These are phyloP conservation scores for Myriosclerotinia curreyana DNA, from an alignment of 2,329 filamentous ascomycete species.

Conservation along the genomic window DNA sequence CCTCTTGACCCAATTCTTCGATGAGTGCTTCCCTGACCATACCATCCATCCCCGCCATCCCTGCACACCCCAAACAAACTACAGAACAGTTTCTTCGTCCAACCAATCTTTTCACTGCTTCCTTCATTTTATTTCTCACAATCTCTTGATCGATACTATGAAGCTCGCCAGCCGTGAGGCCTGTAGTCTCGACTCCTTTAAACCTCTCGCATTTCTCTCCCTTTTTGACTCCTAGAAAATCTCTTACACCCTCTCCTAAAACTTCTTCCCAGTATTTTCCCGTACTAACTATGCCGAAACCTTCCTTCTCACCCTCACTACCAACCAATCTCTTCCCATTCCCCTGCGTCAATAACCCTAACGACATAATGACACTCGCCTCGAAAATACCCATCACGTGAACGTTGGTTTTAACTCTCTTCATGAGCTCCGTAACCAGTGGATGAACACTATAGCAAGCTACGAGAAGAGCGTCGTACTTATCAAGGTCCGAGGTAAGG, in stretches of 20 bases:
- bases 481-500: conserved; percentile 44
- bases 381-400: conserved; percentile 84
- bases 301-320: conserved; percentile 33
- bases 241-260: conserved; percentile 60
- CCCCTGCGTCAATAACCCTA: conserved; percentile 41
- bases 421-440: conserved; percentile 61
- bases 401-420: conserved; percentile 39
- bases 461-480: conserved; percentile 74
- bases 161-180: conserved; percentile 74
- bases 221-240: conserved; percentile 54
- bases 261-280: conserved; percentile 79
- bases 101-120: conserved; percentile 67
- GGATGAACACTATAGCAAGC: conserved; percentile 88
- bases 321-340: conserved; percentile 23
- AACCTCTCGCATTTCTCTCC: conserved; percentile 48
- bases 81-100: conserved; percentile 55
- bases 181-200: conserved; percentile 78
- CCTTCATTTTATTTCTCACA: conserved; percentile 62
- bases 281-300: conserved; percentile 87
- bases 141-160: conserved; percentile 65
- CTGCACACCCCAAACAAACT: conserved; percentile 83
- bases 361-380: conserved; percentile 60
- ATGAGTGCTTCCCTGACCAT: conserved; percentile 68
- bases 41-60: conserved; percentile 82
- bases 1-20: conserved; percentile 59